Percentiles rank a stretch among this genome's conserved stretches.
These are phyloP conservation scores for Aspergillus pseudonomiae DNA, from an alignment of 2,329 filamentous ascomycete genomes.

Conservation along the genomic window DNA sequence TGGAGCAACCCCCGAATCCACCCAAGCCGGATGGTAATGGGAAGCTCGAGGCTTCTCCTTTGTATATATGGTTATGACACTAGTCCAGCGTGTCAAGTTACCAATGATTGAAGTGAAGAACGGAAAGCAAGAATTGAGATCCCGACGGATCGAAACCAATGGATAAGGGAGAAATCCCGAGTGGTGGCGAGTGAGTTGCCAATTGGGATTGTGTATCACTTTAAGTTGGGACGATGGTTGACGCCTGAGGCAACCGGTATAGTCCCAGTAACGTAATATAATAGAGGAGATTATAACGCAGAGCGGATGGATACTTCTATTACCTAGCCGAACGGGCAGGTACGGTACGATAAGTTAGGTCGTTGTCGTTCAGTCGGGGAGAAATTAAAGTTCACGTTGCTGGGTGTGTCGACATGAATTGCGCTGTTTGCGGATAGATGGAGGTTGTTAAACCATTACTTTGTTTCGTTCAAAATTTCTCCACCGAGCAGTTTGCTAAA, in stretches of 20 bases:
- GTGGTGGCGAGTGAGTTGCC: constrained; percentile 13
- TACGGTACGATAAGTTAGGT: background rate
- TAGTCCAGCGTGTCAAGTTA: constrained; percentile 4
- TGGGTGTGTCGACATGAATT: background rate
- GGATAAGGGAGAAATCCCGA: constrained; percentile 8
- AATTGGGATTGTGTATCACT: constrained; percentile 12
- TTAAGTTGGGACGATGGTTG: background rate
- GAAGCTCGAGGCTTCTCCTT: constrained; percentile 1
- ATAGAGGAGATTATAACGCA: constrained; percentile 6
- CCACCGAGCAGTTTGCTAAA: background rate
- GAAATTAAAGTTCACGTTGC: background rate
- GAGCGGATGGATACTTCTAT: background rate
- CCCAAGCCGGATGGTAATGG: background rate
- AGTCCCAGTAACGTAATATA: constrained; percentile 10
- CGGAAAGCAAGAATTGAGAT: constrained; percentile 5
- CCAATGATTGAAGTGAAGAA: background rate
- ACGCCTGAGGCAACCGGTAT: background rate
- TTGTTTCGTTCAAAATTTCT: background rate
- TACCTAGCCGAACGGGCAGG: background rate
- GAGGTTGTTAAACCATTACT: background rate
- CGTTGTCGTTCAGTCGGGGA: background rate
- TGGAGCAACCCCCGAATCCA: background rate
- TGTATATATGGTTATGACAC: background rate
- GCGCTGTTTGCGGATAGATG: background rate
- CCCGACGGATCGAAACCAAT: constrained; percentile 6